A percentile compares a stretch with the other conserved stretches of the same genome.
phyloP scores from a whole-genome alignment of 2,329 filamentous ascomycete genomes.

The Fusarium tjaetaba region DNA sequence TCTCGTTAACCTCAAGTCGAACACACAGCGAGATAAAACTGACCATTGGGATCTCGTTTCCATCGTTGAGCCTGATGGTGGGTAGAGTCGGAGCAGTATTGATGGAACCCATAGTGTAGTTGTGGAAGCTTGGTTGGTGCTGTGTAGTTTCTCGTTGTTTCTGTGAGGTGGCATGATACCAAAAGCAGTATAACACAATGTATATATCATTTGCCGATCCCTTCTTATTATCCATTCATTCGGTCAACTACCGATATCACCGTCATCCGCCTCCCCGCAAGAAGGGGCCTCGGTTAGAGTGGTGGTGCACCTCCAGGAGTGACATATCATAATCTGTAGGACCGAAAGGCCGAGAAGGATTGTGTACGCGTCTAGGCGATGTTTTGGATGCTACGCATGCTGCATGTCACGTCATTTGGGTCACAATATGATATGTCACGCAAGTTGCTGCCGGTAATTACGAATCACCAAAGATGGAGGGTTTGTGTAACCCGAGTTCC shows the following conservation, averaged over 20 bases:
- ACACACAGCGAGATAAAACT: rapidly evolving
- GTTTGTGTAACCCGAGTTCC: neutral
- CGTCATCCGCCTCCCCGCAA: neutral
- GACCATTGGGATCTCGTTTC: neutral
- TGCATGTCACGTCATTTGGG: neutral
- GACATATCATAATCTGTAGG: neutral
- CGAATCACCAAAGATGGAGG: neutral
- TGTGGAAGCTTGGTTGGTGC: rapidly evolving
- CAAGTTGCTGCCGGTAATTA: neutral
- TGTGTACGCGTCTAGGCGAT: neutral
- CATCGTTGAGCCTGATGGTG: neutral
- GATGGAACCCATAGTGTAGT: neutral
- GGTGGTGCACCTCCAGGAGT: too few species aligned
- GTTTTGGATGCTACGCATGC: neutral
- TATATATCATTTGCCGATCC: neutral
- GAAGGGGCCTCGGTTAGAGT: neutral
- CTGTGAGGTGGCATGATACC: neutral
- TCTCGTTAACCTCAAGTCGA: rapidly evolving
- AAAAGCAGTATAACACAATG: neutral
- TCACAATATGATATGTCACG: neutral
- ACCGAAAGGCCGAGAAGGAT: neutral
- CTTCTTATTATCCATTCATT: neutral
- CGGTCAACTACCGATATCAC: too few species aligned
- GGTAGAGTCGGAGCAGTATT: neutral
- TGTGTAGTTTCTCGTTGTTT: neutral